Conservation (phyloP, 2,329 filamentous ascomycete genomes). For the Penicillium sp. region DNA sequence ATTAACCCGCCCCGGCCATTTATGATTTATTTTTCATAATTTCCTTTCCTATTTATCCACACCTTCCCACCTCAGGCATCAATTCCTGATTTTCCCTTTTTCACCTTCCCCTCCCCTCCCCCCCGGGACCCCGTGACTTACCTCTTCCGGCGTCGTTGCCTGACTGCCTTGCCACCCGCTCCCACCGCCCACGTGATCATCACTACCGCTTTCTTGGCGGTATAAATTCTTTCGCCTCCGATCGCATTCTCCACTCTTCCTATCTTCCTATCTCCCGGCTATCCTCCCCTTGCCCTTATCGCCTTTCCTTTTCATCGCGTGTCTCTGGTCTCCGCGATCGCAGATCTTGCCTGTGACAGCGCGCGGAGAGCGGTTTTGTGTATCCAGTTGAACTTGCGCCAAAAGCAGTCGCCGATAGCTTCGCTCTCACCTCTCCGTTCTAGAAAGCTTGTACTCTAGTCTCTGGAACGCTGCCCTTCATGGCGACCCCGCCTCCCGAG, state of each 20-base stretch:
- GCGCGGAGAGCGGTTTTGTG: conserved; percentile 28
- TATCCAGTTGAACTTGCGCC: conserved; percentile 33
- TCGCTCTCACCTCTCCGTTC: conserved; percentile 17
- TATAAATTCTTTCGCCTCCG: conserved; percentile 41
- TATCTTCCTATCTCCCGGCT: conserved; percentile 28
- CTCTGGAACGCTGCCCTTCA: conserved; percentile 25
- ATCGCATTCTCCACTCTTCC: conserved; percentile 41
- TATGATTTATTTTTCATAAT: conserved; percentile 12
- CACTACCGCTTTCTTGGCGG: conserved; percentile 40
- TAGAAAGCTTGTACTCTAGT: conserved; percentile 20
- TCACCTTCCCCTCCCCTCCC: neutral
- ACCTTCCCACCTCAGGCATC: conserved; percentile 13
- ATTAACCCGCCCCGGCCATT: conserved; percentile 13
- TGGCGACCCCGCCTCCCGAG: conserved; percentile 47
- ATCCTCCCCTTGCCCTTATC: conserved; percentile 19
- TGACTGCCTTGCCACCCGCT: neutral
- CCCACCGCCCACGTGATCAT: conserved; percentile 39
- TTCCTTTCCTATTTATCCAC: conserved; percentile 5
- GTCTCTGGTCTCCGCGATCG: conserved; percentile 21
- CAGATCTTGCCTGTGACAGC: conserved; percentile 32
- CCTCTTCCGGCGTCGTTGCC: neutral
- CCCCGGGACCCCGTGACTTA: conserved; percentile 9
- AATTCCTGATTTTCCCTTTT: neutral
- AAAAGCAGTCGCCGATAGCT: conserved; percentile 25
- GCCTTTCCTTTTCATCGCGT: conserved; percentile 19